Conservation (phyloP, 345 rosid genomes). For the Xanthoceras sorbifolium region DNA sequence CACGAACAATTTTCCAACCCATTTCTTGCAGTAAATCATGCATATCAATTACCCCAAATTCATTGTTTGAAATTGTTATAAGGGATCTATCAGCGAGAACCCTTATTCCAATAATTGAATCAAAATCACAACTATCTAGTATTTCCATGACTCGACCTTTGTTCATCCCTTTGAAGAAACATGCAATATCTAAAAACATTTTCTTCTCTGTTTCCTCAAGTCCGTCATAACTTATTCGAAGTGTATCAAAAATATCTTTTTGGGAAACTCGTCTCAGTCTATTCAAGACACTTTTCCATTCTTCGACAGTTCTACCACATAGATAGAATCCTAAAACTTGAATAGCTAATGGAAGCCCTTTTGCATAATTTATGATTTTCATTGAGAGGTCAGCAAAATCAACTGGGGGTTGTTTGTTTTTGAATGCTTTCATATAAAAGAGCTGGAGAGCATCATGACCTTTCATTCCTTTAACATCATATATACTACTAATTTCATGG, state of each 20-base stretch:
- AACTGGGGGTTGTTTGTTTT: not conserved
- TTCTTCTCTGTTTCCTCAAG: not conserved
- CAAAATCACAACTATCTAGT: slow-evolving; percentile 12
- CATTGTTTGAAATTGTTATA: slow-evolving; percentile 6
- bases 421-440: slow-evolving; percentile 21
- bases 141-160: not conserved
- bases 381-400: not conserved
- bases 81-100: slow-evolving; percentile 7
- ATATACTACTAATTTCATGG: not conserved
- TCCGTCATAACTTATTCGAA: not conserved
- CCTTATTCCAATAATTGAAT: not conserved
- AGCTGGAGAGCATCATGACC: not conserved
- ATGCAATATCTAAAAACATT: not conserved
- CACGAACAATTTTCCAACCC: slow-evolving; percentile 20
- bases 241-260: not conserved
- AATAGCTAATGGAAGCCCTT: slow-evolving; percentile 26
- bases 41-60: slow-evolving; percentile 21
- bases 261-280: not conserved
- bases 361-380: not conserved
- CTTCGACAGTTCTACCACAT: not conserved
- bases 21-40: slow-evolving; percentile 20
- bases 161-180: slow-evolving; percentile 12
- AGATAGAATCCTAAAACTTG: slow-evolving; percentile 17
- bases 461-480: not conserved
- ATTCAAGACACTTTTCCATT: slow-evolving; percentile 8